Evolutionary conservation across 805 yeast species (phyloP), one percentile per base, ranked within the genome.

Genomic region (Cephaloascus albidus): DNA sequence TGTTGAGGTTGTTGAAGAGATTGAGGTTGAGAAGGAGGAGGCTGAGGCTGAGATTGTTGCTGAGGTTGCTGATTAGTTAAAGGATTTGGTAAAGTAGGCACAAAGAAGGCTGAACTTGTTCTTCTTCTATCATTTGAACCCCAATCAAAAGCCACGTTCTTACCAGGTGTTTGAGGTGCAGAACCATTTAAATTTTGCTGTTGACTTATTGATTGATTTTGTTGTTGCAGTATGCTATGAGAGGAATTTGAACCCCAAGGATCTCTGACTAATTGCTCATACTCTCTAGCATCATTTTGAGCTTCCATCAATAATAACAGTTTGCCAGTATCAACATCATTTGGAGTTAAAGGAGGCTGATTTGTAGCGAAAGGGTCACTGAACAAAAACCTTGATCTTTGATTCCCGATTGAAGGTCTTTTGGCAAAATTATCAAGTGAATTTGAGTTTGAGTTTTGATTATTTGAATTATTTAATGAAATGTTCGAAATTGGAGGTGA

Each of bases 351-450:
- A 8, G 28, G 28, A 23, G 28, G 28, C 12, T 20, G 43, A 3
- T 23, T 18, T 30, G 34, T 40, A 18, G 40, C 57, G 48, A 73
- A 72, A 8, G 86, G 85, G 52, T 81, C 87, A 46, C 80, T 72
- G 52, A 81, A 81, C 31, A 81, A 64, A 50, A 81, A 80, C 47
- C 86, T 67, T n/a, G 85, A 78, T 47, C 85, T 61, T 51, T 76
- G 81, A 40, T 68, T 63, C 30, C 76, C 76, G 36, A 74, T 55
- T 15, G 78, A 68, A 38, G 78, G 76, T 49, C 82, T 65, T 52
- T 74, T 74, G 42, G 57, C 65, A 43, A 55, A 57, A 26, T 52
- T 50, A 26, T 65, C 64, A 43, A 49, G 46, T 18, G 50, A 51
- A 4, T 49, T 38, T 18, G 46, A 38, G 10, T 50, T 36, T 36